Evolutionary conservation across 768 basidiomycete genomes (phyloP), one percentile per base, ranked within the genome.

Genomic region (Boletellus ananiceps): DNA sequence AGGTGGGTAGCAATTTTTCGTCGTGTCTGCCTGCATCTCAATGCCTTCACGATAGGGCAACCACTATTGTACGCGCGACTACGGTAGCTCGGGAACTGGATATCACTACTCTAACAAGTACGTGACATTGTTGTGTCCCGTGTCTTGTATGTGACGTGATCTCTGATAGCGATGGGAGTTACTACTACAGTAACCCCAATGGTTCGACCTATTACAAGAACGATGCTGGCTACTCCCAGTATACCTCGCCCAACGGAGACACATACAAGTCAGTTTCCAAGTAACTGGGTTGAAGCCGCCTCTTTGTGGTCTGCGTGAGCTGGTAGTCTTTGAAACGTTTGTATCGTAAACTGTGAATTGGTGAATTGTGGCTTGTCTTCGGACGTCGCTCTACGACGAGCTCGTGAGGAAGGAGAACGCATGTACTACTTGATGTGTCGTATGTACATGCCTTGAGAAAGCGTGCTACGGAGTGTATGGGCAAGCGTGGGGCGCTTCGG

Each of bases 101-200:
- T 84, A 84, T 50, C 83, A 84, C 54, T 84, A 84, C 58, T 82
- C 80, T 6, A 84, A 84, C 65, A 54, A 23, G 80, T 81, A 59
- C 3, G 74, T 65, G 44, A 23, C 21, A 8, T 8, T 14, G 29
- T 36, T 16, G 13, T 8, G 13, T 16, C 6, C 23, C 31, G 25
- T 29, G 14, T 5, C 14, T 3, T 33, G 16, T 25, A 7, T 6
- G 2, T 38, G 40, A 52, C 29, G 9, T 4, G 39, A 41, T 39
- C 3, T 57, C 45, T 43, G 23, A 41, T 49, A 76, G 75, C 5
- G 51, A 84, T 46, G 82, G 80, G 2, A 76, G 77, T 49, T 84
- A 84, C 66, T 83, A 84, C 59, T 84, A 85, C 64, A 60, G 57
- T 42, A 84, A 85, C 70, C 63, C 79, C 40, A 71, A 84, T 40